A percentile compares a stretch with the other conserved stretches of the same genome.
These are phyloP conservation scores for Fraxinus angustifolia DNA, from an alignment of 305 asterid genomes.

Conservation along the genomic window DNA sequence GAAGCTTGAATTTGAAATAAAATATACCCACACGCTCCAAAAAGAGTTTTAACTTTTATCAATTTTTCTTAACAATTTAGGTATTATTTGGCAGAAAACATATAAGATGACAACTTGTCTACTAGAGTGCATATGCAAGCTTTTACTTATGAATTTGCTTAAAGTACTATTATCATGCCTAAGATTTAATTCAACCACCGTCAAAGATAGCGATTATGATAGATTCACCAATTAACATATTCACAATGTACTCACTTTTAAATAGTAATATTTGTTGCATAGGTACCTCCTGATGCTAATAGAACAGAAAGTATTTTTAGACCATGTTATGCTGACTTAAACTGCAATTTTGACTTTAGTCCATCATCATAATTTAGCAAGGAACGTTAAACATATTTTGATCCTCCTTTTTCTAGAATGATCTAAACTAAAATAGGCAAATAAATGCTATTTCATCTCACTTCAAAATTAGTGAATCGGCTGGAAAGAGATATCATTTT, in stretches of 20 bases:
- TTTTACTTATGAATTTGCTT: neutral
- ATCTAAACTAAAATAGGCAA: neutral
- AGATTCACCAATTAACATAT: neutral
- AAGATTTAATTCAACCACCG: neutral
- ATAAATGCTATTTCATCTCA: neutral
- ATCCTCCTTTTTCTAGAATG: neutral
- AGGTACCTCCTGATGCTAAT: neutral
- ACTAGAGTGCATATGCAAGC: neutral
- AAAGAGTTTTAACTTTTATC: neutral
- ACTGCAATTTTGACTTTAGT: neutral
- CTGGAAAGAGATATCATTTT: neutral
- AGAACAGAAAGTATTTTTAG: neutral
- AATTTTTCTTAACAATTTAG: neutral
- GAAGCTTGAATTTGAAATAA: neutral
- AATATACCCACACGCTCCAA: neutral
- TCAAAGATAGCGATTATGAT: neutral
- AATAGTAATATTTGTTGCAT: neutral
- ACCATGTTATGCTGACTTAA: neutral
- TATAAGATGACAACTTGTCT: neutral
- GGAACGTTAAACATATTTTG: neutral
- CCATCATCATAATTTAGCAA: neutral
- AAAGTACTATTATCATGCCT: neutral
- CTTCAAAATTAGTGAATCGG: neutral
- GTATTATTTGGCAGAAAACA: neutral
- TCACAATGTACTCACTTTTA: neutral